Conservation (phyloP, 106 monocot genomes). For the Phalaenopsis aphrodite region DNA sequence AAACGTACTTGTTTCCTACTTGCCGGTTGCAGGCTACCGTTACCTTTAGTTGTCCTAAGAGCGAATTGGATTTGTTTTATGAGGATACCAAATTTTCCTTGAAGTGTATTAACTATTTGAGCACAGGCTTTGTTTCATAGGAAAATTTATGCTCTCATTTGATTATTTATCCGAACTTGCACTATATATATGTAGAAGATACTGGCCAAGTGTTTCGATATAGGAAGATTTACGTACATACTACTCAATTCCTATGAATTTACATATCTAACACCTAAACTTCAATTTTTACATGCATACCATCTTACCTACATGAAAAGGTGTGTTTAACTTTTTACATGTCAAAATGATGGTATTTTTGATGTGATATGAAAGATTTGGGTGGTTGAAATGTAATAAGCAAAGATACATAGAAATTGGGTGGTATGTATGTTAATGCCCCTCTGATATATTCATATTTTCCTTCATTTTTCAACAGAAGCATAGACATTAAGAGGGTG, state of each 20-base stretch:
- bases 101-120: background rate
- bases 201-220: background rate
- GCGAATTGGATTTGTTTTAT: background rate
- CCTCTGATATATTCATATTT: background rate
- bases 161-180: background rate
- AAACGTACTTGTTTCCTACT: background rate
- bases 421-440: no score
- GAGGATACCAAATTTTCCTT: background rate
- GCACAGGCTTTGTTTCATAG: background rate
- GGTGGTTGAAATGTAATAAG: no score
- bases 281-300: no score
- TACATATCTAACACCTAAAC: no score
- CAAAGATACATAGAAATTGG: no score
- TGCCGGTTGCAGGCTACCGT: background rate
- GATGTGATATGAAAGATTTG: no score
- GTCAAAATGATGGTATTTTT: no score
- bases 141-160: background rate
- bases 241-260: no score
- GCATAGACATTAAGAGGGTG: background rate
- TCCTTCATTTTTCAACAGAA: background rate
- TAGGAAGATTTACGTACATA: no score
- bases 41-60: background rate
- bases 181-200: background rate
- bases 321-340: no score
- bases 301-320: no score